Evolutionary conservation across 106 monocot genomes (phyloP).

Genomic region (Dendrobium catenatum): DNA sequence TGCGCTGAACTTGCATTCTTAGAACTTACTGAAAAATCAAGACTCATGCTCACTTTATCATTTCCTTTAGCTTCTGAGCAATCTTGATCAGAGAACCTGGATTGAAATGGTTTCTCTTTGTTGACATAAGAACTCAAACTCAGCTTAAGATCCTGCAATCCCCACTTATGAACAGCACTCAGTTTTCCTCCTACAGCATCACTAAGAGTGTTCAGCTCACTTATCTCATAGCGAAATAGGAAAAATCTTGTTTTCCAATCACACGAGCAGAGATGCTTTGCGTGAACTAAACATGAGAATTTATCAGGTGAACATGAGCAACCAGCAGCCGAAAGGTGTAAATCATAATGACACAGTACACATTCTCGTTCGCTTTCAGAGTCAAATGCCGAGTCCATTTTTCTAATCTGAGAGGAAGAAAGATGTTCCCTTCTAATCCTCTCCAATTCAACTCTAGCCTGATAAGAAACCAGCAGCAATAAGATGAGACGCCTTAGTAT

Average conservation of each 20-base stretch:
- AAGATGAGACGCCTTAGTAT: not conserved
- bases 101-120: conserved; percentile 21
- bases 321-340: conserved; percentile 75
- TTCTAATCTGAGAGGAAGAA: conserved; percentile 43
- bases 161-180: conserved; percentile 82
- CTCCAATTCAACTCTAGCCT: conserved; percentile 64
- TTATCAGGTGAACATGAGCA: conserved; percentile 61
- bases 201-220: conserved; percentile 54
- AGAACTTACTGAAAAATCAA: conserved; percentile 1
- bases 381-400: conserved; percentile 75
- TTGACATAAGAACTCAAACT: conserved; percentile 24
- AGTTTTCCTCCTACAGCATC: conserved; percentile 74
- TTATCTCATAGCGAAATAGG: conserved; percentile 74
- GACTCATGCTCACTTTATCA: conserved; percentile 6
- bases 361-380: conserved; percentile 66
- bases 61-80: conserved; percentile 12
- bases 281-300: conserved; percentile 80
- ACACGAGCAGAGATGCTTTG: conserved; percentile 71
- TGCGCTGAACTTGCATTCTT: conserved; percentile 11
- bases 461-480: not conserved
- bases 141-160: conserved; percentile 55
- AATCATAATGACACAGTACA: conserved; percentile 73
- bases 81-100: conserved; percentile 12
- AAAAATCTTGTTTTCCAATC: conserved; percentile 43
- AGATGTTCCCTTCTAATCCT: conserved; percentile 41